Base-by-base conservation (phyloP, 345 rosid species). In the Camelina hispida region DNA sequence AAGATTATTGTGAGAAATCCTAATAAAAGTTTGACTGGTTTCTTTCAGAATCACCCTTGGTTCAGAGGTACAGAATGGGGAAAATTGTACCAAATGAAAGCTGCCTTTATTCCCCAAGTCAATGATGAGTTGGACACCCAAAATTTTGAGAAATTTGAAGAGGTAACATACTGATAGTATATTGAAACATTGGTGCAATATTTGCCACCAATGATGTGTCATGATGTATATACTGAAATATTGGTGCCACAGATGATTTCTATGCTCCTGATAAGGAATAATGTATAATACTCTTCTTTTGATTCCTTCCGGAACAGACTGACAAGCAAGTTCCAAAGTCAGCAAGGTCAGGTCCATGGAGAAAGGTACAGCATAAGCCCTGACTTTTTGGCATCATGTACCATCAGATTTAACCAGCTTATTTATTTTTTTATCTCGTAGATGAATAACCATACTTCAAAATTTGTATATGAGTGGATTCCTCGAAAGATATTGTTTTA, bases 81-180 rank as follows among this genome's bases (percentile, higher is more conserved):
- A 32, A 91, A 77, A 69, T 73, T 95, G 65, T 90, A 93, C 82
- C 93, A 84, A 51, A 87, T 87, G 84, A 92, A 93, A 79, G 99
- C 99, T 66, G 98, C 98, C 66, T 90, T 95, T 83, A 87, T 88
- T 79, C 99, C 99, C 5, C 86, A 90, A 87, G 99, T 95, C 82
- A 95, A 95, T 77, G 97, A 90, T 86, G 99, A 95, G 82, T 78
- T 95, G 84, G 99, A 95, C 76, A 95, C 98, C 50, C 97, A 95
- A 82, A 92, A 95, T 78, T 95, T 95, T 64, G 99, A 92, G 79
- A 95, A 95, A 78, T 95, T 95, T 81, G 99, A 95, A 77, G 99
- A 95, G 94, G 99, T 95, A 70, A 61, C 68, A 48, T 57, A 65
- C 25, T 72, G 68, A 56, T 76, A 15, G 22, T 57, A 42, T 56